These are phyloP conservation scores for Eucalyptus paniculata DNA, from an alignment of 345 rosid genomes.

Conservation along the genomic window DNA sequence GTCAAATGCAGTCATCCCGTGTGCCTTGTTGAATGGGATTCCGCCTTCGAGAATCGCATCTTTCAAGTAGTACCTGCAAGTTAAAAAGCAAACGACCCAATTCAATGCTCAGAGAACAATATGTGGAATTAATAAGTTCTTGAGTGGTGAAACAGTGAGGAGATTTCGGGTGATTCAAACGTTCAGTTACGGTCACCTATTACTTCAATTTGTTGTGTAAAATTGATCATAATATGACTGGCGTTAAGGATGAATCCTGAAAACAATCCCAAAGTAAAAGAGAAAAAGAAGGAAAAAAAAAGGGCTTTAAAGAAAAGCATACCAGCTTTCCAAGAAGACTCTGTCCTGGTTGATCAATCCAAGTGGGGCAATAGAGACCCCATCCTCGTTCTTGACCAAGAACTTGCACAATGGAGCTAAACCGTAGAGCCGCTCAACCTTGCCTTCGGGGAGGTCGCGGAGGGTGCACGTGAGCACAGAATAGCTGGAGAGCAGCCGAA, in stretches of 20 bases:
- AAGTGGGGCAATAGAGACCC: conserved; percentile 57
- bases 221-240: background rate
- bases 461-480: conserved; percentile 38
- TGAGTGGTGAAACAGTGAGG: background rate
- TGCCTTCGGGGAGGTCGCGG: conserved; percentile 21
- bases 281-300: background rate
- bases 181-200: background rate
- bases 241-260: background rate
- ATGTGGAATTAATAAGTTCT: conserved; percentile 6
- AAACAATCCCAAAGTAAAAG: background rate
- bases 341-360: conserved; percentile 69
- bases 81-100: background rate
- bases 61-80: conserved; percentile 56
- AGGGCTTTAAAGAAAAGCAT: background rate
- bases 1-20: conserved; percentile 67
- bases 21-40: conserved; percentile 64
- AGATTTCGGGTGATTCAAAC: background rate
- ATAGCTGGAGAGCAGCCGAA: no score
- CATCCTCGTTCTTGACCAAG: conserved; percentile 75
- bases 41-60: conserved; percentile 78
- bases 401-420: conserved; percentile 44
- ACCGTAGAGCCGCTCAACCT: conserved; percentile 48
- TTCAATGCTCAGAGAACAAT: background rate
- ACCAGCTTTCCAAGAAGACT: conserved; percentile 91
- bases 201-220: background rate